Evolutionary conservation across 1,284 basidiomycete species (phyloP).

Genomic region (Agroathelia rolfsii): DNA sequence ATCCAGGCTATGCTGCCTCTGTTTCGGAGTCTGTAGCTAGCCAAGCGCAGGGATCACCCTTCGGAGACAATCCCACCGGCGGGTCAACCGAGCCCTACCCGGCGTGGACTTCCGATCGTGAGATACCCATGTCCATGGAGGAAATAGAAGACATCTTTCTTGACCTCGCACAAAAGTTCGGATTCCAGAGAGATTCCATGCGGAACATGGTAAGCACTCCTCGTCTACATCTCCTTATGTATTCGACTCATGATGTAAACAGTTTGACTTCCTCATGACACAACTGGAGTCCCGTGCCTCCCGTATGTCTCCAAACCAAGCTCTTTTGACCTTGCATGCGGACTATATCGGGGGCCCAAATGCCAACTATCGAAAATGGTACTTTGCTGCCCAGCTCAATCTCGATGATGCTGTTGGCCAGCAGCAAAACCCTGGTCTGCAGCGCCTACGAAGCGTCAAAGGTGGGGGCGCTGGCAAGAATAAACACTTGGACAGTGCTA

Average conservation of each 20-base stretch:
- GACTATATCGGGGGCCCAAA: constrained; percentile 98
- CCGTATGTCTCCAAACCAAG: constrained; percentile 98
- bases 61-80: constrained; percentile 47
- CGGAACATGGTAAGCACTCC: constrained; percentile 66
- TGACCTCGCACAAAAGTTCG: constrained; percentile 98
- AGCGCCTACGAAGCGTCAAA: constrained; percentile 81
- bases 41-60: constrained; percentile 45
- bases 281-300: constrained; percentile 92
- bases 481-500: constrained; percentile 88
- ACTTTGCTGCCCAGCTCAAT: constrained; percentile 98
- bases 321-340: constrained; percentile 90
- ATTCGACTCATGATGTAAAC: constrained; percentile 7
- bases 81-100: constrained; percentile 74
- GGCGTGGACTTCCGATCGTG: constrained; percentile 88
- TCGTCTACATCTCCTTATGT: constrained; percentile 3
- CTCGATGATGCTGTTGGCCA: constrained; percentile 97
- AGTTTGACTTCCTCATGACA: constrained; percentile 99
- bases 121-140: constrained; percentile 95
- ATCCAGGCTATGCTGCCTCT: constrained; percentile 39
- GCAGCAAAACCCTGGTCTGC: constrained; percentile 86
- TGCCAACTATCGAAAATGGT: constrained; percentile 98
- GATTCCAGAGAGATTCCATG: constrained; percentile 93
- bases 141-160: constrained; percentile 99
- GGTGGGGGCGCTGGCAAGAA: constrained; percentile 44
- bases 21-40: constrained; percentile 44